Evolutionary conservation across 2,329 filamentous ascomycete genomes (phyloP).

Genomic region (Cercospora citrullina): DNA sequence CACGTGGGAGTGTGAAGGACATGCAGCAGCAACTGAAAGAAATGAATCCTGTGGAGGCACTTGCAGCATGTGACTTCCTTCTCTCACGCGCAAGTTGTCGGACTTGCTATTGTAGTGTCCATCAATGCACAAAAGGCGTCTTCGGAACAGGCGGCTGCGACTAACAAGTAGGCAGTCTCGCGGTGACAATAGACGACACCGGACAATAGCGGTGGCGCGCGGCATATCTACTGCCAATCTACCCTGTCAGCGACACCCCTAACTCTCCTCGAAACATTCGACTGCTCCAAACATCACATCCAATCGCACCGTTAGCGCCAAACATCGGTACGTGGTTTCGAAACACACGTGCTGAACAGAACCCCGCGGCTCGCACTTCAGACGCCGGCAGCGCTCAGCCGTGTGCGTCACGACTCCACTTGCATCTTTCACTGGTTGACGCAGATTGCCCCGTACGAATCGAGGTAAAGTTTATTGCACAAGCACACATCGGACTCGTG

Average conservation of each 20-base stretch:
- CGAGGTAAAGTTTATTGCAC: neutral
- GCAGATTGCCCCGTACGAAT: neutral
- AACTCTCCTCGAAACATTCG: neutral
- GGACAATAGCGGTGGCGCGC: neutral
- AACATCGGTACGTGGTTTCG: neutral
- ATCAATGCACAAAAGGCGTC: neutral
- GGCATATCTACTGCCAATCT: neutral
- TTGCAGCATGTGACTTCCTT: no score
- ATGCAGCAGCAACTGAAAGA: no score
- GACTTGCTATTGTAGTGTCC: neutral
- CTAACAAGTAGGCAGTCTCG: neutral
- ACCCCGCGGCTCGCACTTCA: neutral
- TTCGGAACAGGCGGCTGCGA: neutral
- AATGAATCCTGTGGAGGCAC: no score
- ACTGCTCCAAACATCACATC: neutral
- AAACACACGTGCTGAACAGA: constrained; percentile 2
- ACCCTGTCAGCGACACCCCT: neutral
- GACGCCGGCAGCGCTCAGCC: constrained; percentile 6
- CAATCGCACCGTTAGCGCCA: neutral
- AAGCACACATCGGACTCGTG: neutral
- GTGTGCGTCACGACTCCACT: constrained; percentile 9
- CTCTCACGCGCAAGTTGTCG: neutral
- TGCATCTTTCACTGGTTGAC: neutral
- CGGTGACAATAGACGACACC: neutral
- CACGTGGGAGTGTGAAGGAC: no score